A percentile compares a stretch with the other conserved stretches of the same genome.
phyloP scores from a whole-genome alignment of 2,329 filamentous ascomycete species.

The Fusarium tupiense region DNA sequence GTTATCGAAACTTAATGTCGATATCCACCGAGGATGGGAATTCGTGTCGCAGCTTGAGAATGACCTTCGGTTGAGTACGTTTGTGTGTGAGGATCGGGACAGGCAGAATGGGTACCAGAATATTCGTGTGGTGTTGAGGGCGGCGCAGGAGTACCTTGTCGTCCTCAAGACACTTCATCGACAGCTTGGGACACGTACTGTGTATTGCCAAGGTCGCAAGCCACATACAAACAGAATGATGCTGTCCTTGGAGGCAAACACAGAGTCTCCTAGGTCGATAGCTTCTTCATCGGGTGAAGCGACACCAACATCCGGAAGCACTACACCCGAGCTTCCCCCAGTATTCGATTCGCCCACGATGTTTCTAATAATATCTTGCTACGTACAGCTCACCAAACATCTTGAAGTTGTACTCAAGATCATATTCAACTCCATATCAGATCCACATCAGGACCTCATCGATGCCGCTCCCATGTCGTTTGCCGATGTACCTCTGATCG shows the following conservation, averaged over 20 bases:
- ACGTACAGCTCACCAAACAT: slow-evolving; percentile 40
- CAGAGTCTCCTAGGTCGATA: background rate
- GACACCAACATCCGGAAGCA: background rate
- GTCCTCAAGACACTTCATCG: slow-evolving; percentile 40
- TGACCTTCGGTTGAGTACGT: slow-evolving; percentile 11
- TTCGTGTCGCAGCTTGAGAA: slow-evolving; percentile 2
- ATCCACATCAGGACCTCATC: slow-evolving; percentile 19
- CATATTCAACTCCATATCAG: slow-evolving; percentile 26
- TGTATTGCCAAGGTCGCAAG: background rate
- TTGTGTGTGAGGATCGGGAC: slow-evolving; percentile 23
- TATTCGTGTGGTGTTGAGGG: slow-evolving; percentile 33
- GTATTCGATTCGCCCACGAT: slow-evolving; percentile 41
- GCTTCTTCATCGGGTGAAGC: slow-evolving; percentile 2
- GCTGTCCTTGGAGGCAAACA: slow-evolving; percentile 8
- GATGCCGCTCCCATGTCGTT: slow-evolving; percentile 36
- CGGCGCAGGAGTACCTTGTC: slow-evolving; percentile 41
- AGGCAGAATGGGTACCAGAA: slow-evolving; percentile 34
- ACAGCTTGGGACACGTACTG: slow-evolving; percentile 27
- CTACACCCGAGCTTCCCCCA: slow-evolving; percentile 6
- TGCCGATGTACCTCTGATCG: slow-evolving; percentile 38
- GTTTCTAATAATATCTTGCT: slow-evolving; percentile 46
- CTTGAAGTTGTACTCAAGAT: slow-evolving; percentile 40
- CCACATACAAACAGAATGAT: slow-evolving; percentile 11
- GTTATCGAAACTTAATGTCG: slow-evolving; percentile 37
- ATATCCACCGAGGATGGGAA: slow-evolving; percentile 33